Evolutionary conservation across 129 eudicot species (phyloP).

Genomic region (Helianthus tuberosus): DNA sequence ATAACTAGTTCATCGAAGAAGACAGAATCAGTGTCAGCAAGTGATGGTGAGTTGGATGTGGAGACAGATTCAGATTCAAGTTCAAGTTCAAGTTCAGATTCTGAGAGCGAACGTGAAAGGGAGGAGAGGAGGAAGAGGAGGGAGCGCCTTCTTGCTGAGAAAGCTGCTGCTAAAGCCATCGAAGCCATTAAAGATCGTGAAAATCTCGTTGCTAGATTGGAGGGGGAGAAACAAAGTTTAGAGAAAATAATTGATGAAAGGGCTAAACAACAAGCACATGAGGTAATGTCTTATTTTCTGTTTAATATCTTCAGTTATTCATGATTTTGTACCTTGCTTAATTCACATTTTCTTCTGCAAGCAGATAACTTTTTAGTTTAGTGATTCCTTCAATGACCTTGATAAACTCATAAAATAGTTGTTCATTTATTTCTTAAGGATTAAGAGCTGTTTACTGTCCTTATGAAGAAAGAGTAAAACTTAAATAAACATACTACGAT

Average conservation of each 20-base stretch:
- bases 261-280: slow-evolving; percentile 87
- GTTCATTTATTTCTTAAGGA: no score
- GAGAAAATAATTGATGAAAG: slow-evolving; percentile 93
- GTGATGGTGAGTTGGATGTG: slow-evolving; percentile 66
- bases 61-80: slow-evolving; percentile 64
- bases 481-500: no score
- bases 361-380: slow-evolving; percentile 2
- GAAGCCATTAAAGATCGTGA: slow-evolving; percentile 87
- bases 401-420: no score
- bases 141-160: slow-evolving; percentile 76
- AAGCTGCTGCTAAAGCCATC: slow-evolving; percentile 88
- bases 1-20: slow-evolving; percentile 36
- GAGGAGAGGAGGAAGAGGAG: slow-evolving; percentile 80
- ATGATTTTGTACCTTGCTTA: slow-evolving; percentile 4
- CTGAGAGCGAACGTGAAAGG: slow-evolving; percentile 83
- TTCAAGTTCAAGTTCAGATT: slow-evolving; percentile 49
- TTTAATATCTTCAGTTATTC: not conserved
- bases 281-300: slow-evolving; percentile 48
- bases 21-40: slow-evolving; percentile 45
- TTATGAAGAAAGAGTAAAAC: no score
- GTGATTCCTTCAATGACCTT: not conserved
- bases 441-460: no score
- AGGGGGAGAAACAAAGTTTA: slow-evolving; percentile 97
- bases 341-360: not conserved
- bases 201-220: slow-evolving; percentile 84